Conservation (phyloP, 2,329 filamentous ascomycete genomes). For the Colletotrichum theobromicola region DNA sequence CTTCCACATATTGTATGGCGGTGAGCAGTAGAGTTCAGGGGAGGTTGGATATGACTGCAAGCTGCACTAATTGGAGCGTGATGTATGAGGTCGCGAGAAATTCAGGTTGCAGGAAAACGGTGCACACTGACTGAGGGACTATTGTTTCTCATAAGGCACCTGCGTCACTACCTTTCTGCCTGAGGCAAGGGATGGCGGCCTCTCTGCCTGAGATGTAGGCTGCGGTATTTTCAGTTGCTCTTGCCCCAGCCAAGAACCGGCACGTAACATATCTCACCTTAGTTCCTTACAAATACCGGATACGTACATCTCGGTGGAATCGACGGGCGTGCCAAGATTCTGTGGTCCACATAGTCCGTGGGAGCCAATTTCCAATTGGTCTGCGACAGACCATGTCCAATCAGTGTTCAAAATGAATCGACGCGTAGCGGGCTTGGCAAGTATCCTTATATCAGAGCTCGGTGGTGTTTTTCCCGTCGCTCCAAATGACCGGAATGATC, state of each 20-base stretch:
- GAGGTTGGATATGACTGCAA: background rate
- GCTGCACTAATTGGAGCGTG: background rate
- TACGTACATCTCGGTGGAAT: background rate
- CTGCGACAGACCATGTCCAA: background rate
- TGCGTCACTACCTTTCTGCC: too few species aligned
- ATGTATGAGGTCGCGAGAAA: background rate
- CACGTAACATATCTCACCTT: background rate
- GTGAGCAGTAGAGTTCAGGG: background rate
- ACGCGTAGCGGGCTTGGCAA: background rate
- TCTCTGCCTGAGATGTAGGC: too few species aligned
- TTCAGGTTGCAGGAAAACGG: background rate
- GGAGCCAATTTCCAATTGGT: background rate
- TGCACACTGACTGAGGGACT: background rate
- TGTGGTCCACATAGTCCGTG: fast-evolving
- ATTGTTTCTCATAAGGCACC: background rate
- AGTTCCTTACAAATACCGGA: background rate
- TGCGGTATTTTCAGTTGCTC: background rate
- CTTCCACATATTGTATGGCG: background rate
- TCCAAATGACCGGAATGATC: background rate
- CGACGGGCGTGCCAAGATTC: background rate
- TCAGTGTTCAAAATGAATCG: background rate
- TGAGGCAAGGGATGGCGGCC: background rate
- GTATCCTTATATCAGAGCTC: background rate
- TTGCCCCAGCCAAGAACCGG: background rate
- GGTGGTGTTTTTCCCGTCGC: background rate